phyloP scores from a whole-genome alignment of 2,329 filamentous ascomycete genomes.

The Plectosphaerella sp. region DNA sequence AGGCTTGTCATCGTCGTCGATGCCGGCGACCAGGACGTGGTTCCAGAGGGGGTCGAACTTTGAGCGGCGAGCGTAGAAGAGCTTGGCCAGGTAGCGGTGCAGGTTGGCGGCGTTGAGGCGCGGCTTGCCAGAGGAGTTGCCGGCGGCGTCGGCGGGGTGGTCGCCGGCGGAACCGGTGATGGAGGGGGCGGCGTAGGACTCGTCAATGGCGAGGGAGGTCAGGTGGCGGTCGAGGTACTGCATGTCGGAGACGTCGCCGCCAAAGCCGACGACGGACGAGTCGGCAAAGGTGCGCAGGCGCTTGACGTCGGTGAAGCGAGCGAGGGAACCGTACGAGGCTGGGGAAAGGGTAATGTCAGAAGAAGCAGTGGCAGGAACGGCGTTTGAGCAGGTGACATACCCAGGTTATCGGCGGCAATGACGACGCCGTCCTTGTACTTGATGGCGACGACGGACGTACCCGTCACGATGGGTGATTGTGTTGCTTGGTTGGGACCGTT shows the following conservation, averaged over 20 bases:
- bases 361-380: not conserved
- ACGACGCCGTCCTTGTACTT: conserved; percentile 97
- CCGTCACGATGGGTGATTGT: conserved; percentile 89
- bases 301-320: conserved; percentile 95
- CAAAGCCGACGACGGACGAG: conserved; percentile 83
- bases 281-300: conserved; percentile 86
- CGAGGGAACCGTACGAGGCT: conserved; percentile 97
- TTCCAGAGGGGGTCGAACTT: conserved; percentile 99
- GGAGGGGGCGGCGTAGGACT: conserved; percentile 65
- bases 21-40: conserved; percentile 82
- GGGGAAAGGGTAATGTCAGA: conserved; percentile 9
- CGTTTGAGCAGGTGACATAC: conserved; percentile 40
- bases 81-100: conserved; percentile 93
- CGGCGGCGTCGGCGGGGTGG: not conserved
- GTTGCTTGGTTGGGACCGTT: conserved; percentile 77
- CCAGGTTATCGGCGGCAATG: conserved; percentile 94
- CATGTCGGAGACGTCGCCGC: conserved; percentile 98
- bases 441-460: conserved; percentile 89
- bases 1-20: conserved; percentile 73
- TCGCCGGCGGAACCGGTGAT: conserved; percentile 28
- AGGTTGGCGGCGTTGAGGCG: conserved; percentile 86
- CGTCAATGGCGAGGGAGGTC: conserved; percentile 77
- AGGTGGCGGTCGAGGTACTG: conserved; percentile 95
- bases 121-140: conserved; percentile 10
- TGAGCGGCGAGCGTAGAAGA: conserved; percentile 90